Evolutionary conservation across 2,329 filamentous ascomycete genomes (phyloP).

Genomic region (Epichloe glyceriae): DNA sequence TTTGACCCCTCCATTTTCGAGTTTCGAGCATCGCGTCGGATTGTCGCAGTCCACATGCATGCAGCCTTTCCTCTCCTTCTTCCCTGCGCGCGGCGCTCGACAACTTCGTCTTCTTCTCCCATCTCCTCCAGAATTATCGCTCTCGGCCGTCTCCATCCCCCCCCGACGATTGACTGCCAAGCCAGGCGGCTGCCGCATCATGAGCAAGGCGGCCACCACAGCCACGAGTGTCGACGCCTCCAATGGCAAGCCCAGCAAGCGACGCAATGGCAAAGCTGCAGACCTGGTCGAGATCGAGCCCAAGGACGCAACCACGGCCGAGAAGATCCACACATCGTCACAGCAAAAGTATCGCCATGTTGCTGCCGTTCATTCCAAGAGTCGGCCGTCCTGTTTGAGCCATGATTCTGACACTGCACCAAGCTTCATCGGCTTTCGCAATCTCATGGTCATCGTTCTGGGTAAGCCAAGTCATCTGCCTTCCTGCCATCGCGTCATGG

Average conservation of each 20-base stretch:
- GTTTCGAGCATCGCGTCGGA: neutral
- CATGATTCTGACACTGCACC: conserved; percentile 63
- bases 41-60: neutral
- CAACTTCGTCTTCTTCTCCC: neutral
- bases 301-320: conserved; percentile 11
- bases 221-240: conserved; percentile 21
- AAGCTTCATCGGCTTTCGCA: conserved; percentile 87
- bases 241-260: conserved; percentile 12
- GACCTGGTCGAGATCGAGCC: conserved; percentile 16
- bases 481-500: conserved; percentile 6
- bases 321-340: conserved; percentile 11
- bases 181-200: conserved; percentile 8
- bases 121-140: no score
- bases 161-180: neutral
- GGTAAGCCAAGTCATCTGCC: conserved; percentile 35
- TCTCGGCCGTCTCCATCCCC: neutral
- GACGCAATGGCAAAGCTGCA: conserved; percentile 11
- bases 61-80: neutral
- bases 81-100: neutral
- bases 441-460: conserved; percentile 88
- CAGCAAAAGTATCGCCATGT: conserved; percentile 77
- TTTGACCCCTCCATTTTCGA: neutral
- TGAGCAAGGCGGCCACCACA: conserved; percentile 30
- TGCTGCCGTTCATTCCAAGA: conserved; percentile 65
- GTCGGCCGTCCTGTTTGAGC: conserved; percentile 69